These are phyloP conservation scores for Salix purpurea DNA, from an alignment of 345 rosid species.

Conservation along the genomic window DNA sequence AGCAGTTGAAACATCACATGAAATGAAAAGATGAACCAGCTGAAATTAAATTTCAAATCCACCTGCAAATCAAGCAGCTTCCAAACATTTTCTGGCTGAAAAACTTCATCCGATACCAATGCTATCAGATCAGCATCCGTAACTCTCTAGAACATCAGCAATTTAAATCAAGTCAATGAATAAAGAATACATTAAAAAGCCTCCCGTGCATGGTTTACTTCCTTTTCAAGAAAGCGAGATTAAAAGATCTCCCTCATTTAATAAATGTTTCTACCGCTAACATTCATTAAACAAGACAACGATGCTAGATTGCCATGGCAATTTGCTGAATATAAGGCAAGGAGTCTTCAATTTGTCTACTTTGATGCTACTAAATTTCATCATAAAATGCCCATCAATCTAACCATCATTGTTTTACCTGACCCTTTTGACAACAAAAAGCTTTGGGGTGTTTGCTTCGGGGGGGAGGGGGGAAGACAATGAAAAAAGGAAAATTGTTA, in stretches of 20 bases:
- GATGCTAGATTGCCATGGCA: not conserved
- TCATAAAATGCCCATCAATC: not conserved
- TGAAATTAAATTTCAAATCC: slow-evolving; percentile 1
- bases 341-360: not conserved
- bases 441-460: not conserved
- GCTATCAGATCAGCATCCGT: slow-evolving; percentile 88
- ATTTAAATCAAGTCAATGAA: slow-evolving; percentile 16
- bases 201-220: not conserved
- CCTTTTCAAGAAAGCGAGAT: not conserved
- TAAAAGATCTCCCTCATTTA: not conserved
- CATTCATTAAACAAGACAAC: not conserved
- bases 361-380: not conserved
- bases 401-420: not conserved
- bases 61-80: slow-evolving; percentile 86
- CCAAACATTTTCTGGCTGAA: slow-evolving; percentile 84
- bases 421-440: not conserved
- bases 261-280: not conserved
- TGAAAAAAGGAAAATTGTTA: not conserved
- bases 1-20: not conserved
- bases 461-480: not conserved
- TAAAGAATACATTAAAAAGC: not conserved
- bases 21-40: not conserved
- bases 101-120: slow-evolving; percentile 92
- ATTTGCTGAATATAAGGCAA: not conserved
- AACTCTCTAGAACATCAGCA: slow-evolving; percentile 52